These are phyloP conservation scores for Saitozyma podzolica DNA, from an alignment of 768 basidiomycete genomes.

Conservation along the genomic window DNA sequence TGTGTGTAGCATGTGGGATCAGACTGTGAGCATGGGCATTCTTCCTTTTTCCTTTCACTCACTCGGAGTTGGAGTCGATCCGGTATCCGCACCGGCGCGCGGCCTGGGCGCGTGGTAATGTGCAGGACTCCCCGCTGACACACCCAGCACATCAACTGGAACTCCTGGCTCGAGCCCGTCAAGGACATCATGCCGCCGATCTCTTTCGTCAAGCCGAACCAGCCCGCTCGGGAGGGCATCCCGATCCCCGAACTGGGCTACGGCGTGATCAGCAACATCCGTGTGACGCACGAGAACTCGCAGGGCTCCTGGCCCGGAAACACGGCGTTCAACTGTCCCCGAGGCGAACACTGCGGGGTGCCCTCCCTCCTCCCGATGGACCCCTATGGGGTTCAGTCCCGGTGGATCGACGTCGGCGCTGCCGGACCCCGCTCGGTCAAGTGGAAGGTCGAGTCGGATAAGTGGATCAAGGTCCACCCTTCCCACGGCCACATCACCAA, in stretches of 20 bases:
- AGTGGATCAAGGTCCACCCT: constrained; percentile 61
- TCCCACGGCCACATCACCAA: constrained; percentile 58
- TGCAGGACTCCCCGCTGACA: background rate
- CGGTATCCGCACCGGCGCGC: no score
- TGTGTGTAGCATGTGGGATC: constrained; percentile 63
- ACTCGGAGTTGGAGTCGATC: no score
- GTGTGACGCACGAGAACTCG: constrained; percentile 64
- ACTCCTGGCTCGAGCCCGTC: constrained; percentile 68
- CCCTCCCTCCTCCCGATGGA: constrained; percentile 59
- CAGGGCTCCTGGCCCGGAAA: constrained; percentile 70
- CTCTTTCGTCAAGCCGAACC: constrained; percentile 55
- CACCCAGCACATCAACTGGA: constrained; percentile 27
- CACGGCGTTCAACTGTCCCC: constrained; percentile 62
- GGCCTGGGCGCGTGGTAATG: no score
- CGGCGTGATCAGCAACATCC: constrained; percentile 61
- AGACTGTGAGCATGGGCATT: constrained; percentile 63
- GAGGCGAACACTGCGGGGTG: constrained; percentile 37
- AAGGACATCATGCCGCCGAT: constrained; percentile 58
- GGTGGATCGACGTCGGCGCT: constrained; percentile 65
- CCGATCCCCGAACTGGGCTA: constrained; percentile 8
- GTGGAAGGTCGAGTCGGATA: constrained; percentile 59
- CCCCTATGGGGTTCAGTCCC: constrained; percentile 60
- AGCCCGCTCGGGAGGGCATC: constrained; percentile 59
- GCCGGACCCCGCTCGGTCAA: constrained; percentile 64
- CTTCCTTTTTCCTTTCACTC: no score